These are phyloP conservation scores for Panicum virgatum DNA, from an alignment of 202 grass and related monocot genomes.

Conservation along the genomic window DNA sequence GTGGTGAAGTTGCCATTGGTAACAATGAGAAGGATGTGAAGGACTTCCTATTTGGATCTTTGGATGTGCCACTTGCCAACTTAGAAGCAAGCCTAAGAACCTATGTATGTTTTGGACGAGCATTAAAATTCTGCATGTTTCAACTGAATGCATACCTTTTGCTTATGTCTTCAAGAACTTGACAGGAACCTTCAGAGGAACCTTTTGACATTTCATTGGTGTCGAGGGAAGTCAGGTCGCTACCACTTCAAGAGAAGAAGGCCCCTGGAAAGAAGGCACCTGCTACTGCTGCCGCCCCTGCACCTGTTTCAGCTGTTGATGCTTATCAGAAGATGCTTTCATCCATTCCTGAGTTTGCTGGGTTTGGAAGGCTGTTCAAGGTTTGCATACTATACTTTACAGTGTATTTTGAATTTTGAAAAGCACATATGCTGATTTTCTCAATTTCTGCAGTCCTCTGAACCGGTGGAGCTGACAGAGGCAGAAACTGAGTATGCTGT, in stretches of 20 bases:
- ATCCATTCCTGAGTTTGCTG: conserved; percentile 69
- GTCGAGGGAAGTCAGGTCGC: conserved; percentile 62
- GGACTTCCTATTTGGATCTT: conserved; percentile 76
- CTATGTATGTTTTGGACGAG: conserved; percentile 53
- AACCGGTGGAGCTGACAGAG: conserved; percentile 79
- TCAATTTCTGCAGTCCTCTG: conserved; percentile 53
- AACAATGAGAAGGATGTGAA: conserved; percentile 58
- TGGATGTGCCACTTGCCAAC: conserved; percentile 77
- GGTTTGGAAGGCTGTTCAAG: conserved; percentile 72
- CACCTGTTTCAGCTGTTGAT: conserved; percentile 62
- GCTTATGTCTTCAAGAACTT: conserved; percentile 38
- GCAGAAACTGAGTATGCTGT: conserved; percentile 78
- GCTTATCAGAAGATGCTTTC: conserved; percentile 75
- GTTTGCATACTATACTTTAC: conserved; percentile 40
- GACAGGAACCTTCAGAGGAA: conserved; percentile 64
- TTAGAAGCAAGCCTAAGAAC: conserved; percentile 72
- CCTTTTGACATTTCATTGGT: conserved; percentile 73
- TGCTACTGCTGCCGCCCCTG: conserved; percentile 34
- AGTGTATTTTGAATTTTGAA: conserved; percentile 23
- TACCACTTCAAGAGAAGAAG: conserved; percentile 58
- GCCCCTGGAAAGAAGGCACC: conserved; percentile 59
- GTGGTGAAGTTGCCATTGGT: conserved; percentile 52
- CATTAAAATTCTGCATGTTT: conserved; percentile 28
- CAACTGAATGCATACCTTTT: conserved; percentile 10
- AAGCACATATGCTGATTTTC: conserved; percentile 28